Conservation (phyloP, 2,329 filamentous ascomycete genomes). For the Paraconiothyrium sp. region DNA sequence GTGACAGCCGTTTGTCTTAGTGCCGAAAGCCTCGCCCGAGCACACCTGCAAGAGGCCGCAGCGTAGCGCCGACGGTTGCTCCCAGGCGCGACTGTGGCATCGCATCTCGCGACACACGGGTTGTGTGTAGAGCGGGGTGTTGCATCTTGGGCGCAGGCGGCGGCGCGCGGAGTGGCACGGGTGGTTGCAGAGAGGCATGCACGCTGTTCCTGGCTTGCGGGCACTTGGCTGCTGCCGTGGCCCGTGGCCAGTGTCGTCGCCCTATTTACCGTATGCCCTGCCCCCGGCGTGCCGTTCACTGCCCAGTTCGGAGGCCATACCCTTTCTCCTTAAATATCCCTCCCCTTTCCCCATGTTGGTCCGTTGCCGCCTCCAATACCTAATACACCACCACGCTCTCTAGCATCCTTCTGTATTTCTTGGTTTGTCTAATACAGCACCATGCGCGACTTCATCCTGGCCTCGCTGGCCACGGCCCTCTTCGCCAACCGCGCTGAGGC, state of each 20-base stretch:
- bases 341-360: conserved; percentile 15
- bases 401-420: conserved; percentile 11
- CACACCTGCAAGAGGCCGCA: conserved; percentile 20
- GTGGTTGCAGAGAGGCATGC: conserved; percentile 29
- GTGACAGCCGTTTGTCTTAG: conserved; percentile 50
- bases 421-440: conserved; percentile 15
- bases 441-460: conserved; percentile 44
- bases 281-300: conserved; percentile 20
- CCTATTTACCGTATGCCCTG: not conserved
- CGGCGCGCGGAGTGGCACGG: conserved; percentile 20
- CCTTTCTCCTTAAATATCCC: conserved; percentile 32
- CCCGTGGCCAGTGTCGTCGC: conserved; percentile 38
- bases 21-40: conserved; percentile 16
- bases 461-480: conserved; percentile 45
- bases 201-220: conserved; percentile 20
- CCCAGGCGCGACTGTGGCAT: conserved; percentile 9
- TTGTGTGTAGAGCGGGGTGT: conserved; percentile 34
- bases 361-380: conserved; percentile 14
- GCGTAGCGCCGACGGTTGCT: conserved; percentile 13
- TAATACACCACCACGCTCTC: conserved; percentile 21
- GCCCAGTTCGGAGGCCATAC: conserved; percentile 19
- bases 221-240: conserved; percentile 35
- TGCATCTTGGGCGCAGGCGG: conserved; percentile 30
- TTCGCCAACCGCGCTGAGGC: conserved; percentile 52
- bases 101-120: conserved; percentile 14